Conservation (phyloP, 2,329 filamentous ascomycete genomes). For the Paracamarosporium sp. region DNA sequence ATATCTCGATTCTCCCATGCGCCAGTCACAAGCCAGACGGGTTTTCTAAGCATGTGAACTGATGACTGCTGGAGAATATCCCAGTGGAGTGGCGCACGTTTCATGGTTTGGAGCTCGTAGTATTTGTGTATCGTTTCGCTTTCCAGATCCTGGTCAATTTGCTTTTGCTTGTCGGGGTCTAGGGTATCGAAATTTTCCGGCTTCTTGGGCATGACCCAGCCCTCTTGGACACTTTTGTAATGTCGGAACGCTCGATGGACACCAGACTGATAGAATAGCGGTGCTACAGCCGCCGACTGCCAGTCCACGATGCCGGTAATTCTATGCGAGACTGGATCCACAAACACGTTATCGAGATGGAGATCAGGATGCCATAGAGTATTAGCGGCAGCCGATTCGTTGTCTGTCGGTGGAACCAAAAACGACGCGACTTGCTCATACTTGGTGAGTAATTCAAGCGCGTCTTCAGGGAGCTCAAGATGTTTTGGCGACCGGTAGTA, state of each 20-base stretch:
- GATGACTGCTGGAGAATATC: conserved; percentile 24
- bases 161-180: conserved; percentile 29
- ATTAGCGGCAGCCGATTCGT: conserved; percentile 17
- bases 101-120: conserved; percentile 41
- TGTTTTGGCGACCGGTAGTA: conserved; percentile 10
- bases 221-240: conserved; percentile 33
- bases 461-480: conserved; percentile 10
- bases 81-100: conserved; percentile 37
- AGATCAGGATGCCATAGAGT: conserved; percentile 44
- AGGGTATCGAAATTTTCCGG: conserved; percentile 36
- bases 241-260: conserved; percentile 41
- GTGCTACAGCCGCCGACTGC: conserved; percentile 25
- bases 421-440: conserved; percentile 26
- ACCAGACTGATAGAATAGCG: conserved; percentile 24
- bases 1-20: conserved; percentile 42
- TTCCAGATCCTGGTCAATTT: conserved; percentile 36
- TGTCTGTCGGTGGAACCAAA: conserved; percentile 21
- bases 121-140: conserved; percentile 44
- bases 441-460: conserved; percentile 27
- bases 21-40: conserved; percentile 38
- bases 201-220: conserved; percentile 36
- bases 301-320: conserved; percentile 36
- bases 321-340: conserved; percentile 21
- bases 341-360: conserved; percentile 32
- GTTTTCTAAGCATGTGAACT: conserved; percentile 32